Evolutionary conservation across 1,284 basidiomycete genomes (phyloP).

Genomic region (Ustilago cynodontis): DNA sequence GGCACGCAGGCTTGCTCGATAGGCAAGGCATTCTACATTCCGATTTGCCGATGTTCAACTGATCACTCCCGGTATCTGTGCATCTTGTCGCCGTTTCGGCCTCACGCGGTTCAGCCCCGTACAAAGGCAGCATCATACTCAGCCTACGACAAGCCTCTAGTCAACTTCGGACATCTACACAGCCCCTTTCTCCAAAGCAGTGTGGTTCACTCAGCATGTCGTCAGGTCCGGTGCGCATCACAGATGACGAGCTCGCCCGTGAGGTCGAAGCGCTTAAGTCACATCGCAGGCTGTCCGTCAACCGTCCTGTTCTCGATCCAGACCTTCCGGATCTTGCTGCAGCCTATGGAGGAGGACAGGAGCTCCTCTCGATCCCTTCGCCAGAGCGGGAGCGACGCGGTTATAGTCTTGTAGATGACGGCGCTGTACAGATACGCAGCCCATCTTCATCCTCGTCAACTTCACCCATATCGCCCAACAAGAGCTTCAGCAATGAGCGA

Average conservation of each 20-base stretch:
- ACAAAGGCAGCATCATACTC: neutral
- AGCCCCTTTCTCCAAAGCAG: neutral
- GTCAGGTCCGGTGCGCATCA: conserved; percentile 43
- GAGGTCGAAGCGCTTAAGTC: conserved; percentile 68
- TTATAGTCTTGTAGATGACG: conserved; percentile 56
- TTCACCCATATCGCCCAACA: conserved; percentile 15
- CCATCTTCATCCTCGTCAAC: conserved; percentile 43
- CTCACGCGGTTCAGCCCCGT: neutral
- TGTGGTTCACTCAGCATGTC: conserved; percentile 23
- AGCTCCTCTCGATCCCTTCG: conserved; percentile 42
- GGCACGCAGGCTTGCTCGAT: neutral
- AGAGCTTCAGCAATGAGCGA: conserved; percentile 31
- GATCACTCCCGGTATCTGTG: neutral
- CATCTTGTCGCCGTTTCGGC: conserved; percentile 16
- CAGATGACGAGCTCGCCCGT: conserved; percentile 64
- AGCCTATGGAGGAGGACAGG: conserved; percentile 51
- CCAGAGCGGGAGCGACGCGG: conserved; percentile 47
- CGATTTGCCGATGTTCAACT: conserved; percentile 27
- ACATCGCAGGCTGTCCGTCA: conserved; percentile 65
- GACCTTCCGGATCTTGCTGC: conserved; percentile 66
- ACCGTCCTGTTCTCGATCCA: conserved; percentile 64
- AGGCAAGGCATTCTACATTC: conserved; percentile 16
- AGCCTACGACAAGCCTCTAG: neutral
- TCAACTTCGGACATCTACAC: neutral
- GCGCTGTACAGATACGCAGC: conserved; percentile 36